phyloP scores from a whole-genome alignment of 805 yeast genomes.

The Saturnispora silvae region DNA sequence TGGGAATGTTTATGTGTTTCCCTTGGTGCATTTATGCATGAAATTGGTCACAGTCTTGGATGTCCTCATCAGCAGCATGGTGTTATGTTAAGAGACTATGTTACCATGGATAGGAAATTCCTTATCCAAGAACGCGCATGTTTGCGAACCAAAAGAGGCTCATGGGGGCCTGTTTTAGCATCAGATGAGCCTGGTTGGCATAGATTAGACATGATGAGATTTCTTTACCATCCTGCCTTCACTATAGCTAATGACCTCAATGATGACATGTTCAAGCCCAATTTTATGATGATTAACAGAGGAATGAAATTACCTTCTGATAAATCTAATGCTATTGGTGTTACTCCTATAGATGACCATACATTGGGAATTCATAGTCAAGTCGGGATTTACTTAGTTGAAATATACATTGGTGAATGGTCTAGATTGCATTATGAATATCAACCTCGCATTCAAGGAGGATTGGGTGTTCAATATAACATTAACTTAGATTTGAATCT shows the following conservation, averaged over 20 bases:
- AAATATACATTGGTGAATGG: conserved; percentile 52
- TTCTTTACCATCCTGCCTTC: conserved; percentile 73
- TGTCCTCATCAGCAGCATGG: conserved; percentile 89
- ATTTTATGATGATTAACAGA: conserved; percentile 17
- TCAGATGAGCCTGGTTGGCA: conserved; percentile 82
- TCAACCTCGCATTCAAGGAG: conserved; percentile 44
- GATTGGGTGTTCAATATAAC: conserved; percentile 49
- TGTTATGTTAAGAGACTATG: conserved; percentile 82
- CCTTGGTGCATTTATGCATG: conserved; percentile 91
- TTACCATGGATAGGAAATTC: conserved; percentile 71
- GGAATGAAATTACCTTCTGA: conserved; percentile 25
- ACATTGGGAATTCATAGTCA: conserved; percentile 37
- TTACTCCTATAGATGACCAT: conserved; percentile 37
- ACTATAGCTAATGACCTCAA: conserved; percentile 52
- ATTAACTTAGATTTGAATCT: conserved; percentile 39
- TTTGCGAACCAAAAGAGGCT: conserved; percentile 38
- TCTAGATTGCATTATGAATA: conserved; percentile 53
- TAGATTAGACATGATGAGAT: conserved; percentile 66
- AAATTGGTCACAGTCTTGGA: conserved; percentile 83
- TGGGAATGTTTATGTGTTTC: conserved; percentile 89
- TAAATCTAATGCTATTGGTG: conserved; percentile 31
- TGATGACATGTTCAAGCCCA: conserved; percentile 32
- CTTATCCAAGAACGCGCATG: conserved; percentile 57
- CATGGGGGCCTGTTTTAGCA: conserved; percentile 41
- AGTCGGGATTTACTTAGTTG: conserved; percentile 68